Percentiles rank a stretch among this genome's conserved stretches.
phyloP scores from a whole-genome alignment of 148 eudicot species.

The Rhododendron vialii region DNA sequence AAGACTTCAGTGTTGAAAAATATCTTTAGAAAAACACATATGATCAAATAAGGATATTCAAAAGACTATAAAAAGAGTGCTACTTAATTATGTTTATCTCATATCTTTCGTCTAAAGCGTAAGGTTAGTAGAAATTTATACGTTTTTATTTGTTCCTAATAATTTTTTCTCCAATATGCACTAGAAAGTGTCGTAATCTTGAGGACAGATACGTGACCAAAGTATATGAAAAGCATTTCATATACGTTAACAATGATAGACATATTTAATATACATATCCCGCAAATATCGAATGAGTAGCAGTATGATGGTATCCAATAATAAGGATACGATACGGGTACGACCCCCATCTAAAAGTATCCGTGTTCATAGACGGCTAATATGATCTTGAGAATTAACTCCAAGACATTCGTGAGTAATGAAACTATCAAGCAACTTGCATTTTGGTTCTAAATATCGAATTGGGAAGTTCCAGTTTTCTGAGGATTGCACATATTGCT shows the following conservation, averaged over 20 bases:
- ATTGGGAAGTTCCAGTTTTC: no score
- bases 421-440: no score
- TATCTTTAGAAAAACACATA: neutral
- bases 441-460: no score
- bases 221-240: neutral
- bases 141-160: neutral
- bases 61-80: neutral
- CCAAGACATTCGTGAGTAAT: no score
- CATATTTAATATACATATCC: neutral
- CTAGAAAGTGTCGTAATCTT: neutral
- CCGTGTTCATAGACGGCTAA: neutral
- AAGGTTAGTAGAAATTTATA: neutral
- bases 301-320: neutral
- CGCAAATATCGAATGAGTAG: neutral
- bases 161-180: neutral
- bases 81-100: neutral
- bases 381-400: no score
- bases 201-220: neutral
- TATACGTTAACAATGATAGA: neutral
- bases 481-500: no score
- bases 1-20: neutral
- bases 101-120: neutral
- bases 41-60: neutral
- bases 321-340: neutral
- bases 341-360: neutral